Evolutionary conservation across 768 basidiomycete genomes (phyloP), one percentile per base, ranked within the genome.

Genomic region (Tricholoma flavovirens): DNA sequence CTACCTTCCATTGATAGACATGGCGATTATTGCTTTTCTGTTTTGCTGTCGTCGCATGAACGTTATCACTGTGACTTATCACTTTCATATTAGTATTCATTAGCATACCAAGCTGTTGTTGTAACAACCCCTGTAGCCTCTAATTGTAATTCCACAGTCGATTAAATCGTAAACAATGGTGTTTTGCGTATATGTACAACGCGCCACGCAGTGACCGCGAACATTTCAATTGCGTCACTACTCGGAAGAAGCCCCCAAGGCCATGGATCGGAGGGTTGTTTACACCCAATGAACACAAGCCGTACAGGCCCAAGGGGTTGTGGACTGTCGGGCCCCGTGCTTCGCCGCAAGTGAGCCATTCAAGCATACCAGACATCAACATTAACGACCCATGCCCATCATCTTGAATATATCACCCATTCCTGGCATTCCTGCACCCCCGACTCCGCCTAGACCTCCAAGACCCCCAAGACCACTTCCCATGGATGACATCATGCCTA

Each of bases 401-500:
- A 90, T 88, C 74, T 90, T 90, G 68, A 90, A 76, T 86, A 91
- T 87, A 60, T 91, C 88, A 19, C 73, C 78, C 78, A 90, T 83
- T 52, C 83, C 82, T 49, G 82, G 79, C 80, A 85, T 82, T 2
- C 83, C 83, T 43, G 80, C 64, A 15, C 86, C 84, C 21, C 80
- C 82, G 7, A 80, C 63, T 7, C 81, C 83, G 9, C 85, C 84
- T 11, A 79, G 66, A n/a, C 86, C 85, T 21, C 75, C 77, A 2
- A 79, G 67, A 4, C 76, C 86, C 35, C 83, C 84, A 3, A 83
- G 70, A 5, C 83, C 87, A 21, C 81, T 79, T 21, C 90, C 91
- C 88, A 93, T 90, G 55, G 87, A 86, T 51, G 83, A 72, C 90
- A 95, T 94, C 88, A 92, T 91, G 53, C 87, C 89, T 92, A 33